Percentiles rank a stretch among this genome's conserved stretches.
phyloP scores from a whole-genome alignment of 306 rosid species.

The Quercus wislizeni region DNA sequence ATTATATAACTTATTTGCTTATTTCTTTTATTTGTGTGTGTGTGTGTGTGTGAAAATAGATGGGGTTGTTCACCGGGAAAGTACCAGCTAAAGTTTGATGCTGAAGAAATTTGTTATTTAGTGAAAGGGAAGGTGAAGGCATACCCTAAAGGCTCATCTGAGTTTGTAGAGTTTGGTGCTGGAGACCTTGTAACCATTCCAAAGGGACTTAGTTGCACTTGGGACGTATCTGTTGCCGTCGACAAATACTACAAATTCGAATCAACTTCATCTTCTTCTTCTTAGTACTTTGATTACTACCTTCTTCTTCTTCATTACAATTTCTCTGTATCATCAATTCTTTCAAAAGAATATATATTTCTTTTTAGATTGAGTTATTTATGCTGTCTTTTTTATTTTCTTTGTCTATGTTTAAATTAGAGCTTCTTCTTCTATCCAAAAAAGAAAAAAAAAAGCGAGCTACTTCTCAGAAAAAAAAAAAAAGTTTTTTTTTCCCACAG shows the following conservation, averaged over 20 bases:
- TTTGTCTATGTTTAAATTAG: neutral
- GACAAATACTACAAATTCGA: slow-evolving; percentile 95
- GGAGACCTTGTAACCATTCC: slow-evolving; percentile 91
- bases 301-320: too few relatives aligned
- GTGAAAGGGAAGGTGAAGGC: slow-evolving; percentile 91
- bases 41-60: slow-evolving; percentile 30
- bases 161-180: slow-evolving; percentile 87
- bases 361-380: too few relatives aligned
- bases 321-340: neutral
- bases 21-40: neutral
- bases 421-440: too few relatives aligned
- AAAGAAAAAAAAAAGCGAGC: too few relatives aligned
- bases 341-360: neutral
- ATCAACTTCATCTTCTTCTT: slow-evolving; percentile 32
- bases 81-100: slow-evolving; percentile 85
- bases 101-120: slow-evolving; percentile 88
- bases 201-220: slow-evolving; percentile 92
- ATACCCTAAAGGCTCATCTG: slow-evolving; percentile 75
- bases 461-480: too few relatives aligned
- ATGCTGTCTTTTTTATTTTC: too few relatives aligned
- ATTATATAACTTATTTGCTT: neutral
- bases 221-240: slow-evolving; percentile 93
- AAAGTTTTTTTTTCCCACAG: neutral
- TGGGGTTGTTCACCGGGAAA: slow-evolving; percentile 99
- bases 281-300: neutral